These are phyloP conservation scores for Erysimum cheiranthoides DNA, from an alignment of 345 rosid species.

Conservation along the genomic window DNA sequence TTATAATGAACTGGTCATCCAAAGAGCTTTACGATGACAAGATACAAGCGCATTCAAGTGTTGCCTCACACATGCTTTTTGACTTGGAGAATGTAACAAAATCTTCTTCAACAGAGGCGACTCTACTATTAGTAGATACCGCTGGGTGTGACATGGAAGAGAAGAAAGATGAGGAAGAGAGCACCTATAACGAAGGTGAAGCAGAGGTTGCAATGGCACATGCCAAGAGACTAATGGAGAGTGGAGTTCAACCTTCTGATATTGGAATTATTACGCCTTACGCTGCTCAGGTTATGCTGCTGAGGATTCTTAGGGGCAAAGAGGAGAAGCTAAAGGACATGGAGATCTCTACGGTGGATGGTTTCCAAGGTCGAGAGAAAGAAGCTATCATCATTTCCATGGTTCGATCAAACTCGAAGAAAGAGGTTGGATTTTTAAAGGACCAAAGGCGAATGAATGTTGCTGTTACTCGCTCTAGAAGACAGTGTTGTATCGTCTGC, in stretches of 20 bases:
- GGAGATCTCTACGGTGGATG: slow-evolving; percentile 97
- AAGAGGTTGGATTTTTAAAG: slow-evolving; percentile 89
- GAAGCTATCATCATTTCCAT: slow-evolving; percentile 94
- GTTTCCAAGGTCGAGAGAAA: slow-evolving; percentile 97
- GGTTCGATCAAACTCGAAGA: slow-evolving; percentile 93
- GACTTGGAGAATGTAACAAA: slow-evolving; percentile 74
- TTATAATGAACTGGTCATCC: slow-evolving; percentile 96
- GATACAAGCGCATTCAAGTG: slow-evolving; percentile 84
- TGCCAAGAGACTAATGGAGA: slow-evolving; percentile 75
- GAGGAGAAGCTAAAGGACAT: slow-evolving; percentile 77
- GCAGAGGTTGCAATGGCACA: slow-evolving; percentile 90
- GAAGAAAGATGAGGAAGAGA: slow-evolving; percentile 98
- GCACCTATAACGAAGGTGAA: slow-evolving; percentile 95
- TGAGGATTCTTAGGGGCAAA: slow-evolving; percentile 71
- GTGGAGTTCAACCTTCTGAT: slow-evolving; percentile 82
- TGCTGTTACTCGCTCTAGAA: slow-evolving; percentile 92
- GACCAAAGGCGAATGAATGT: slow-evolving; percentile 92
- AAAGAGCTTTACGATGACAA: slow-evolving; percentile 80
- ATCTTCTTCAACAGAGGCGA: slow-evolving; percentile 80
- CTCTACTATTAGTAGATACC: slow-evolving; percentile 79
- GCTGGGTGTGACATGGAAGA: slow-evolving; percentile 99
- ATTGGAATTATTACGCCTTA: slow-evolving; percentile 94
- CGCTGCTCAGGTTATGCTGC: slow-evolving; percentile 91
- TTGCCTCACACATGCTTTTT: slow-evolving; percentile 83
- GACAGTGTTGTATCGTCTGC: slow-evolving; percentile 91